Base-by-base conservation (phyloP, 805 yeast genomes). In the Barnettozyma populi region DNA sequence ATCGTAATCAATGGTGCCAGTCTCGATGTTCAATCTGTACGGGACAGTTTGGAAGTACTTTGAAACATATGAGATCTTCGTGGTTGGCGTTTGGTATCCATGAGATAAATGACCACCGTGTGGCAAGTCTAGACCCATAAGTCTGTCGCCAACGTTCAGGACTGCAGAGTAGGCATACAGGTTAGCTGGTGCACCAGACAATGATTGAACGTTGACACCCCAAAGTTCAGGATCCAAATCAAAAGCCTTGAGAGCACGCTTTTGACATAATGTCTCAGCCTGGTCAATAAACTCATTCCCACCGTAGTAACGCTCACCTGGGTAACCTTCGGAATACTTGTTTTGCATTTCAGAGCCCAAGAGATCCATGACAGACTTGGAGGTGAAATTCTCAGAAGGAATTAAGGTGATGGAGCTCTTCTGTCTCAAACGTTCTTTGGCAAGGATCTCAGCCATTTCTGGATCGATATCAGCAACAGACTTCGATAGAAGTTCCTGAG, bases 91-190 rank as follows among this genome's bases (percentile, higher is more conserved):
- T 70, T 94, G 98, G 74, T 94, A 94, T 59, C 99, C 99, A 71
- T 94, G 99, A 47, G 97, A 89, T 69, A 94, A 78, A 70, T 94
- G 99, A 62, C 99, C 99, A 63, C 99, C 99, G 64, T 94, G 98
- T 59, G 99, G 99, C 65, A 94, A 77, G 65, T 92, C 97, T 57
- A 94, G 80, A 60, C 99, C 99, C 99, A 94, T 94, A 60, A 94
- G 73, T 72, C 99, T 85, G 62, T 92, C 99, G 65, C 90, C 96
- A 52, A 94, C 95, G 64, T 86, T 87, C 85, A 94, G 80, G 57
- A 94, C 74, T 38, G 98, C 97, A 66, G 88, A 90, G 74, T 94
- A 94, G 41, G 90, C 98, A 68, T 94, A 92, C 68, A 94, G 78
- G 74, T 94, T 94, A 49, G 99, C 99, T 55, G 98, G 98, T 20